Evolutionary conservation across 2,329 filamentous ascomycete species (phyloP), one percentile per base, ranked within the genome.

Genomic region (Fusarium burgessii): DNA sequence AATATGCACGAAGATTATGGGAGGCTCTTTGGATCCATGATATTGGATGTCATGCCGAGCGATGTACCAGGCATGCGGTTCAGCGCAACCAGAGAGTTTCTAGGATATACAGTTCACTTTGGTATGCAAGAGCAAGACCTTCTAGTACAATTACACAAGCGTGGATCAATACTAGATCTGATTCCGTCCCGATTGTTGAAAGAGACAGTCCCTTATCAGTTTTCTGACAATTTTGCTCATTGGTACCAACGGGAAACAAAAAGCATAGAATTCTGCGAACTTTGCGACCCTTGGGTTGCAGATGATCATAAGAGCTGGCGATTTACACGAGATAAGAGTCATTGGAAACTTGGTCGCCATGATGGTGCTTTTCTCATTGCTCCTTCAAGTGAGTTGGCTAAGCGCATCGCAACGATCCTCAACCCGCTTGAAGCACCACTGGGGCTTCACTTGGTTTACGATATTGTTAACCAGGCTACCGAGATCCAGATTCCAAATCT

Each of bases 151-250:
- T 76, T 76, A 1, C 33, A 45, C 0, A 69, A 73, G 10, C 41
- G 72, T 20, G 63, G 14, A 23, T 52, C 52, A 1, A 9, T 51
- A 51, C 6, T 66, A 2, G 76, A 82, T 29, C 68, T 85, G 0
- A 38, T 86, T 0, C 82, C 84, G 0, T 55, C 68, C 0, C 33
- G 66, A 11, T 18, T 80, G 2, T 76, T 86, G 1, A 7, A 60
- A 0, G 54, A 41, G 1, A 49, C 58, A 0, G 61, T 86, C 0
- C 85, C 85, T 2, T 13, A 66, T 0, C 50, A 69, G 1, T 82
- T 88, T 14, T 70, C 85, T 3, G 51, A 82, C 5, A 66, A 81
- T 1, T 83, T 79, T 59, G 77, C 80, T 0, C 86, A 88, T 62
- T 89, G 87, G 86, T 46, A 46, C 5, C 82, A 85, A 51, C 70